phyloP scores from a whole-genome alignment of 1,284 basidiomycete species.

The Ceratobasidium theobromae region DNA sequence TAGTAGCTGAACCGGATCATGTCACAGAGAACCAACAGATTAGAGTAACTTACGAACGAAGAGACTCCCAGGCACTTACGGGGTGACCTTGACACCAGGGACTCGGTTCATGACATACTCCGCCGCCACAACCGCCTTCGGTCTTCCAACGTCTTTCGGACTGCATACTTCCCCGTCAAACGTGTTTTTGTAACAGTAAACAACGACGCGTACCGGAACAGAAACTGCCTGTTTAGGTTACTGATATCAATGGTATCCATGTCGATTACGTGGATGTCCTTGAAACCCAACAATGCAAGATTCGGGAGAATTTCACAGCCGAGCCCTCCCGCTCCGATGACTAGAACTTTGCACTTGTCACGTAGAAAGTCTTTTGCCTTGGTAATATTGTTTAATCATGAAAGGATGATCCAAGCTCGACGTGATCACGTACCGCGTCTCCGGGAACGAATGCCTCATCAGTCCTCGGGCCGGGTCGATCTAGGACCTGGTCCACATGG shows the following conservation, averaged over 20 bases:
- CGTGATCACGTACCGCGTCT: constrained; percentile 55
- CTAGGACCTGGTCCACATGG: constrained; percentile 79
- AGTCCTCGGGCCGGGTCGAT: constrained; percentile 78
- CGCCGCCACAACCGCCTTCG: constrained; percentile 93
- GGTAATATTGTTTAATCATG: constrained; percentile 35
- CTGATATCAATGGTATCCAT: constrained; percentile 99
- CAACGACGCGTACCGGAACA: constrained; percentile 78
- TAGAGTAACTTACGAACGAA: no score
- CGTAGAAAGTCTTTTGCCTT: constrained; percentile 89
- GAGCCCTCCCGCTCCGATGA: constrained; percentile 94
- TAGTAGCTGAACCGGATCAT: constrained; percentile 77
- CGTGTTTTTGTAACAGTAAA: neutral
- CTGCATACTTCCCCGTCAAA: constrained; percentile 47
- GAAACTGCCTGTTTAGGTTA: constrained; percentile 97
- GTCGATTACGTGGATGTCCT: constrained; percentile 98
- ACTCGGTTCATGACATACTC: constrained; percentile 95
- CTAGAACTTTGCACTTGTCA: constrained; percentile 85
- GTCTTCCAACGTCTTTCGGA: constrained; percentile 86
- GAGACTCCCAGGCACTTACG: no score
- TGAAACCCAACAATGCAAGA: constrained; percentile 91
- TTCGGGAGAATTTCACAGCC: constrained; percentile 96
- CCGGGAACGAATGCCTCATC: constrained; percentile 71
- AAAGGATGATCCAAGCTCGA: constrained; percentile 36
- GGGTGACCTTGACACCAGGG: constrained; percentile 90
- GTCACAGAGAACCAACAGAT: no score